Base-by-base conservation (phyloP, 305 asterid species). In the Fraxinus xanthoxyloides region DNA sequence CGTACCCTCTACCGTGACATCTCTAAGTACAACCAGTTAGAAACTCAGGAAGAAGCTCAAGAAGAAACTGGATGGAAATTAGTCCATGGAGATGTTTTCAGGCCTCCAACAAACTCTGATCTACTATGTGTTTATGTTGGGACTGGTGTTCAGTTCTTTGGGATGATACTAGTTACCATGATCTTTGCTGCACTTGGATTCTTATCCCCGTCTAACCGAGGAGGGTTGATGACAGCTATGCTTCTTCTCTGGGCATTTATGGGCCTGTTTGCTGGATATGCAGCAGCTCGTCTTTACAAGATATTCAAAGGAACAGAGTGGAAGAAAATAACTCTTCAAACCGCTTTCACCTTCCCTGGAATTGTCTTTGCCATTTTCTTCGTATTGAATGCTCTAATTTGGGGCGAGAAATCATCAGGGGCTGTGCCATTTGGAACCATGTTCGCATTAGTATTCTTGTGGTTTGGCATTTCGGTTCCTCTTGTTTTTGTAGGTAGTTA, bases 341-440 rank as follows among this genome's bases (percentile, higher is more conserved):
- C 80, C 0, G 80, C 80, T 54, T 77, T 51, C 61, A 77, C 72
- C 36, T 77, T 77, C 61, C 80, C 80, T 19, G 80, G 80, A 77
- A 77, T 77, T 15, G 72, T 77, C 72, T 77, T 54, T 54, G 80
- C 72, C 67, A 30, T 77, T 77, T 77, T 77, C 80, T 77, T 77
- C 1, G 70, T 77, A 9, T 46, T 77, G 48, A 77, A 77, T 54
- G 80, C 80, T 77, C 80, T 77, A 23, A 77, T 77, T 51, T 77
- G 80, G 80, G 80, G 72, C 9, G 72, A 77, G 72, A 77, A 77
- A 54, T 77, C 80, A 12, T 77, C 80, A 54, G 80, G 80, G 26
- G 80, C 80, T 0, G 80, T 77, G 80, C 80, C 80, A 54, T 77
- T 77, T 77, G 80, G 80, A 77, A 77, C 80, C 72, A 77, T 77